A percentile compares a stretch with the other conserved stretches of the same genome.
phyloP scores from a whole-genome alignment of 2,329 filamentous ascomycete genomes.

The Pseudocercospora ulei region DNA sequence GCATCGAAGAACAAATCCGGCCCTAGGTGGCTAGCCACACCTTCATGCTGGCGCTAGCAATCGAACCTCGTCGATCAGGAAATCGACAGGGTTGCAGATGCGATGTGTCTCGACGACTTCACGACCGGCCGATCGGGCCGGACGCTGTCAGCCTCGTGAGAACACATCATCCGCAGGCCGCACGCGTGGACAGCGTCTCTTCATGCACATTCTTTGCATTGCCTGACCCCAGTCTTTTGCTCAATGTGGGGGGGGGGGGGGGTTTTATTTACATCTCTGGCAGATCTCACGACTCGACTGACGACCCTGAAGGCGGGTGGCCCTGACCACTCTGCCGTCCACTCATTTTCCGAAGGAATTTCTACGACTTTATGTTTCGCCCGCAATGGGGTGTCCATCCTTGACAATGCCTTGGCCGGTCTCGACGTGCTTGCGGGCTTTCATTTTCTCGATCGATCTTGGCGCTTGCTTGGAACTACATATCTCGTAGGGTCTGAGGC shows the following conservation, averaged over 20 bases:
- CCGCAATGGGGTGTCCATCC: constrained; percentile 3
- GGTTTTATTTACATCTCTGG: constrained; percentile 21
- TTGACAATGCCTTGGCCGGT: constrained; percentile 4
- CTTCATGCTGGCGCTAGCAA: constrained; percentile 21
- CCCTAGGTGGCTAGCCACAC: constrained; percentile 19
- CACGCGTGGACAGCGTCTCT: constrained; percentile 8
- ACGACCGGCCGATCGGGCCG: constrained; percentile 3
- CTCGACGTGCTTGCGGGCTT: not conserved
- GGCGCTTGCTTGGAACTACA: constrained; percentile 6
- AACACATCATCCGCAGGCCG: constrained; percentile 6
- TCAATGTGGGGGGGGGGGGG: too few relatives aligned
- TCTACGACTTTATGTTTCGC: constrained; percentile 18
- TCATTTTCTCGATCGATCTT: not conserved
- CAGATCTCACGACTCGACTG: constrained; percentile 23
- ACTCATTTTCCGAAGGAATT: constrained; percentile 24
- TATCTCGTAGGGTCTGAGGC: constrained; percentile 6
- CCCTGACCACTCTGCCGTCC: constrained; percentile 27
- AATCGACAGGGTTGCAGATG: constrained; percentile 29
- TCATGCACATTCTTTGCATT: constrained; percentile 13
- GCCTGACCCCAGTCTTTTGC: constrained; percentile 12
- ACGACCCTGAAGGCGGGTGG: constrained; percentile 17
- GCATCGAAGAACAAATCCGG: constrained; percentile 27
- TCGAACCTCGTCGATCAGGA: constrained; percentile 27
- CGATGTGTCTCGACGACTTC: constrained; percentile 10
- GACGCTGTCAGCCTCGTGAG: constrained; percentile 4